These are phyloP conservation scores for Posidonia oceanica DNA, from an alignment of 116 monocot genomes.

Conservation along the genomic window DNA sequence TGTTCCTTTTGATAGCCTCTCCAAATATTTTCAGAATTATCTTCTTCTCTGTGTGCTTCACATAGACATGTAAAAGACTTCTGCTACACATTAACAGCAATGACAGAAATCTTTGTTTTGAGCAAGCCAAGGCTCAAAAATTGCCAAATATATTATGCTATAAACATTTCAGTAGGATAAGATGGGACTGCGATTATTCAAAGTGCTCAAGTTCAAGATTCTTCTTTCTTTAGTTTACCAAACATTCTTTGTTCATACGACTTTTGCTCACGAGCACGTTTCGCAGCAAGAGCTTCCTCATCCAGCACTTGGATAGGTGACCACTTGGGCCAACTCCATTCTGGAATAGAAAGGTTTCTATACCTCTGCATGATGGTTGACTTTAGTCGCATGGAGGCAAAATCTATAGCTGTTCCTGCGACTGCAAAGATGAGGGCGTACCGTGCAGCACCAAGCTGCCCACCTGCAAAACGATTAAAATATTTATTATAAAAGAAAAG, in stretches of 20 bases:
- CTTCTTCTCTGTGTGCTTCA: no score
- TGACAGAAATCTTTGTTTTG: no score
- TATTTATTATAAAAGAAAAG: not conserved
- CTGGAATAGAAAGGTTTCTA: slow-evolving; percentile 16
- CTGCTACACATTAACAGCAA: no score
- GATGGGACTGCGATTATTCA: not conserved
- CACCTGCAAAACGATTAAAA: slow-evolving; percentile 32
- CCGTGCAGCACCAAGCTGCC: slow-evolving; percentile 54
- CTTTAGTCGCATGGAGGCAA: slow-evolving; percentile 24
- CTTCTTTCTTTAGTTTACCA: slow-evolving; percentile 42
- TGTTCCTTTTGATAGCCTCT: no score
- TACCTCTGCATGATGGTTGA: slow-evolving; percentile 20
- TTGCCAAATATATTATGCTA: not conserved
- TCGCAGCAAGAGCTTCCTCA: slow-evolving; percentile 80
- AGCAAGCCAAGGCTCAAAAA: no score
- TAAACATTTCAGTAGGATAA: not conserved
- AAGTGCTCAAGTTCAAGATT: slow-evolving; percentile 15
- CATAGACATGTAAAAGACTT: no score
- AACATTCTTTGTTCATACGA: slow-evolving; percentile 28
- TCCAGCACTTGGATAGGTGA: slow-evolving; percentile 83
- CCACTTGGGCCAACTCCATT: slow-evolving; percentile 73
- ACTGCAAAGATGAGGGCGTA: slow-evolving; percentile 63
- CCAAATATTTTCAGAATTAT: no score
- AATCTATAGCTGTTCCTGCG: slow-evolving; percentile 69
- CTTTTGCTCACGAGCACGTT: slow-evolving; percentile 56